Percentiles rank a stretch among this genome's conserved stretches.
These are phyloP conservation scores for Rosa rugosa DNA, from an alignment of 306 rosid genomes.

Conservation along the genomic window DNA sequence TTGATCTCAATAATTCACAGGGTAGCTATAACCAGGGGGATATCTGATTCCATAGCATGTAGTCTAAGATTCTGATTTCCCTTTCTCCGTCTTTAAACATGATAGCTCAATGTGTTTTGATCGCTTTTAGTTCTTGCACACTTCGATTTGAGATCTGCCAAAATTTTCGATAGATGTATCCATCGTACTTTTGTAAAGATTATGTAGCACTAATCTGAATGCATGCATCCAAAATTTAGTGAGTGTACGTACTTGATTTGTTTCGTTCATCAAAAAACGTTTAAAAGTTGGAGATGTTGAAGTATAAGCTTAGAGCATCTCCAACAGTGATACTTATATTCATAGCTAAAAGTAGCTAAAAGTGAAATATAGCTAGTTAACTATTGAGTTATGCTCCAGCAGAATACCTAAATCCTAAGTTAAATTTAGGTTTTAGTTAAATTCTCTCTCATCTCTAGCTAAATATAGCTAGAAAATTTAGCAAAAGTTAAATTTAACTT, in stretches of 20 bases:
- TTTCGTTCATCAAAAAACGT: neutral
- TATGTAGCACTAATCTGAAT: neutral
- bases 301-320: neutral
- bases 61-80: neutral
- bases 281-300: neutral
- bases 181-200: neutral
- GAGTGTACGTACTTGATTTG: neutral
- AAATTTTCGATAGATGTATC: neutral
- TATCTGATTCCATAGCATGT: neutral
- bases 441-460: no score
- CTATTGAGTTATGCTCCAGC: no score
- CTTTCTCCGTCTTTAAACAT: neutral
- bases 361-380: no score
- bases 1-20: constrained; percentile 4
- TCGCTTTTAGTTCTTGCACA: neutral
- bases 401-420: no score
- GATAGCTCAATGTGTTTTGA: neutral
- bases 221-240: neutral
- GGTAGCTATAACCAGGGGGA: neutral
- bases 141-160: neutral
- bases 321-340: no score
- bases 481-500: no score
- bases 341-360: no score
- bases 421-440: no score
- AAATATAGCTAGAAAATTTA: no score